Conservation (phyloP, 805 yeast species). For the Myxozyma mucilagina region DNA sequence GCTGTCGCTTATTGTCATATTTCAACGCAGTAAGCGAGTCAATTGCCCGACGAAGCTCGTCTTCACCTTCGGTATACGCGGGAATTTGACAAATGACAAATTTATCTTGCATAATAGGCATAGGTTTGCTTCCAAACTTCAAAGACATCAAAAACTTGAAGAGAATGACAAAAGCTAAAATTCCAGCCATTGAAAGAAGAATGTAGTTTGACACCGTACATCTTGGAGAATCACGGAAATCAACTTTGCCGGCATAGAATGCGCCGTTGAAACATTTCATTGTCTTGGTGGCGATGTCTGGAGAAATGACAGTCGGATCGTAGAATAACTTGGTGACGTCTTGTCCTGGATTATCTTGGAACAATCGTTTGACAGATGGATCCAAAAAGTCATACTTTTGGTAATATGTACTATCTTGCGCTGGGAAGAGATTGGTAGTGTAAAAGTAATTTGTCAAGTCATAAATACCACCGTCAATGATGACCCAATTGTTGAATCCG, state of each 20-base stretch:
- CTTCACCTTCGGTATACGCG: conserved; percentile 59
- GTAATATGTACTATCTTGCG: conserved; percentile 29
- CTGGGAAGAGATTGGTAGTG: conserved; percentile 38
- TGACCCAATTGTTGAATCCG: conserved; percentile 38
- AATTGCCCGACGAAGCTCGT: conserved; percentile 54
- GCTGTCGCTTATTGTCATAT: conserved; percentile 58
- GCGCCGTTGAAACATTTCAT: conserved; percentile 43
- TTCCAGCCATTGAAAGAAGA: conserved; percentile 43
- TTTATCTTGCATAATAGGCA: conserved; percentile 44
- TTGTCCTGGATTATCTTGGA: conserved; percentile 40
- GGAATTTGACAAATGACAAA: conserved; percentile 48
- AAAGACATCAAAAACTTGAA: conserved; percentile 45
- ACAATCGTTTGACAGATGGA: conserved; percentile 37
- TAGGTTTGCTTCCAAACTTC: conserved; percentile 42
- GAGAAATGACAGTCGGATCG: conserved; percentile 33
- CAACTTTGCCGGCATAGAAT: conserved; percentile 42
- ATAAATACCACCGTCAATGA: conserved; percentile 41
- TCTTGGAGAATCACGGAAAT: conserved; percentile 44
- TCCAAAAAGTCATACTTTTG: conserved; percentile 43
- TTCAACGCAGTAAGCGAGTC: conserved; percentile 59
- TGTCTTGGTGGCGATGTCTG: conserved; percentile 34
- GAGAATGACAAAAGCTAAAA: conserved; percentile 43
- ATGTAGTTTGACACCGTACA: conserved; percentile 46
- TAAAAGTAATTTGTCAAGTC: conserved; percentile 44
- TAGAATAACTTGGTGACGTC: conserved; percentile 41